Base-by-base conservation (phyloP, 805 yeast genomes). In the Metschnikowia lachancei region DNA sequence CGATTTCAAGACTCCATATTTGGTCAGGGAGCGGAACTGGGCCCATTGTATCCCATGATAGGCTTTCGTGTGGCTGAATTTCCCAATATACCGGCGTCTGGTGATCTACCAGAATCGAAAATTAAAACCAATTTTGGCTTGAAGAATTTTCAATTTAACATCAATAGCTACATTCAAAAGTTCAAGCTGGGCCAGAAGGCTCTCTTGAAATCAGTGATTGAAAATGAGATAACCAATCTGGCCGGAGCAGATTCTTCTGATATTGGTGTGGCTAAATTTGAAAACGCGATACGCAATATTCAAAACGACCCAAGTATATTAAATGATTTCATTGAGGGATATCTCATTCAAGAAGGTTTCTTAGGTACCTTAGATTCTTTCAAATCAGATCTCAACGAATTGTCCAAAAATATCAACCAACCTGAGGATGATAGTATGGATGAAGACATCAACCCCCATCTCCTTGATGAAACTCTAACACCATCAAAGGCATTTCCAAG, bases 131-230 rank as follows among this genome's bases (percentile, higher is more conserved):
- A 85, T 55, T 81, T 84, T 41, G 84, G 84, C 2, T 64, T 69
- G 44, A 63, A 70, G 44, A 82, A 77, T 42, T 85, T 85, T 60
- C 65, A 70, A 43, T 85, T 77, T 57, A 85, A 85, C 59, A 81
- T 85, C 48, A 69, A 72, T 35, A 71, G 74, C 33, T 81, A 82
- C 59, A 74, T 80, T 32, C 63, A 67, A 20, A 63, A 63, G 11
- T 71, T 75, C 64, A 82, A 81, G 34, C 38, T 41, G 12, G 20
- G 34, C 20, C 56, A 52, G 28, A 37, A 36, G 11, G 7, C 16
- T 12, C 42, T 40, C 16, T 36, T 49, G 7, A 34, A 43, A 18
- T 24, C 40, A 8, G 36, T 46, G 20, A 37, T 52, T 14, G 13
- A 43, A 6, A 53, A 48, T 6, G 52, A 50, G 33, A 28, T 51